A percentile compares a stretch with the other conserved stretches of the same genome.
Evolutionary conservation across 805 yeast species (phyloP).

Genomic region (Candida parachauliodes): DNA sequence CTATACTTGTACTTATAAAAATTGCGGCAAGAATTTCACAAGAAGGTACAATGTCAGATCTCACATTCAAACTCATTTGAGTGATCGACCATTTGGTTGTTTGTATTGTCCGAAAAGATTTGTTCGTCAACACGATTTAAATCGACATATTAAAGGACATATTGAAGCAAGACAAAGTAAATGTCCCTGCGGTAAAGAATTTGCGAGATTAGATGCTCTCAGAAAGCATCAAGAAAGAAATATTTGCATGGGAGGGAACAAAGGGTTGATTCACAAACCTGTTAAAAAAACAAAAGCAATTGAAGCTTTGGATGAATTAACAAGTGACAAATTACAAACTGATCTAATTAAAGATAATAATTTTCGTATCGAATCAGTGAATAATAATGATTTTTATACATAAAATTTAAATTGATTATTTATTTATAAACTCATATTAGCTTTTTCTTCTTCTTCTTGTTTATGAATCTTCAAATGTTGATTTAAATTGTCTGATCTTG

Average conservation of each 20-base stretch:
- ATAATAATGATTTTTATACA: neutral
- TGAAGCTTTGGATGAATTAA: conserved; percentile 1
- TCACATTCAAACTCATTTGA: conserved; percentile 93
- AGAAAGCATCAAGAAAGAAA: conserved; percentile 74
- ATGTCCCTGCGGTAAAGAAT: conserved; percentile 94
- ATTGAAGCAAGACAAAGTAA: conserved; percentile 58
- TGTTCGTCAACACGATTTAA: conserved; percentile 92
- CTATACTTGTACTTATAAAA: conserved; percentile 70
- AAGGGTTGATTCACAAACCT: conserved; percentile 22
- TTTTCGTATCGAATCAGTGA: no score
- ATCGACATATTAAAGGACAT: conserved; percentile 87
- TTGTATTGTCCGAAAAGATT: conserved; percentile 74
- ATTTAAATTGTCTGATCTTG: conserved; percentile 61
- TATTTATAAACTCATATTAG: no score
- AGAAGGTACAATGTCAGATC: conserved; percentile 90
- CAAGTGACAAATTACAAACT: conserved; percentile 4
- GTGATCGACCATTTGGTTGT: conserved; percentile 91
- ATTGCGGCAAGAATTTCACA: conserved; percentile 80
- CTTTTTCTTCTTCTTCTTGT: conserved; percentile 20
- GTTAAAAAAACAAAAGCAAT: conserved; percentile 7
- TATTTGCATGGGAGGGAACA: conserved; percentile 72
- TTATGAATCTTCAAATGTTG: conserved; percentile 64
- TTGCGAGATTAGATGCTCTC: conserved; percentile 86
- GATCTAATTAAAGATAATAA: neutral
- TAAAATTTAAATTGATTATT: no score